Base-by-base conservation (phyloP, 2,329 filamentous ascomycete genomes). In the Pyrenophora graminea region DNA sequence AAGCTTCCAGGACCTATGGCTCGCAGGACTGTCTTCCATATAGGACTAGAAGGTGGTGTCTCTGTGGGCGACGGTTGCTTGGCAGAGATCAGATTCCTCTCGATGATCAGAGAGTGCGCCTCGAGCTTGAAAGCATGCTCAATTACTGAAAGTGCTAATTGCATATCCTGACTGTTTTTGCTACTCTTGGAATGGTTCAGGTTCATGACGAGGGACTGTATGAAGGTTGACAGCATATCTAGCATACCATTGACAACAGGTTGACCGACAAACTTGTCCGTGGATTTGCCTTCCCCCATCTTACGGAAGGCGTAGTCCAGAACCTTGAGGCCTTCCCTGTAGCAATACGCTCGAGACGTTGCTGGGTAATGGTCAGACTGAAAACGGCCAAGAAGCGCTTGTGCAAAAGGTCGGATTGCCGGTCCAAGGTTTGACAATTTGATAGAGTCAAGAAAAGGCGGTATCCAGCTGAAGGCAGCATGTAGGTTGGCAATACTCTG, bases 21-120 rank as follows among this genome's bases (percentile, higher is more conserved):
- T 42, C 86, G 82, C 39, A 90, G 79, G 39, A 92, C 87, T 1
- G 85, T 81, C 56, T 90, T 88, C 88, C 92, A 97, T 36, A 96
- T 84, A 13, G 85, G 81, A 13, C 87, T 80, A 0, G 90, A 93
- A 49, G 90, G 83, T 15, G 87, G 85, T 21, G 57, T 84, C 84
- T 36, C 88, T 71, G 50, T 89, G 83, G 60, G 87, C 17, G 91
- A 80, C 37, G 82, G 78, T 37, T 80, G 80, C 17, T 81, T 80
- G 7, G 80, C 77, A 17, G 83, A 79, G 45, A 96, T 82, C 5
- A 85, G 81, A 48, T 83, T 81, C 63, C 85, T 88, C 67, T 92
- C 88, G 44, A 85, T 82, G 41, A 81, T 82, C 4, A 91, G 79
- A 25, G 86, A 86, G 55, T 86, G 84, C 42, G 88, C 86, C 70